phyloP scores from a whole-genome alignment of 2,329 filamentous ascomycete species.

The Bimuria novae-zelandiae region DNA sequence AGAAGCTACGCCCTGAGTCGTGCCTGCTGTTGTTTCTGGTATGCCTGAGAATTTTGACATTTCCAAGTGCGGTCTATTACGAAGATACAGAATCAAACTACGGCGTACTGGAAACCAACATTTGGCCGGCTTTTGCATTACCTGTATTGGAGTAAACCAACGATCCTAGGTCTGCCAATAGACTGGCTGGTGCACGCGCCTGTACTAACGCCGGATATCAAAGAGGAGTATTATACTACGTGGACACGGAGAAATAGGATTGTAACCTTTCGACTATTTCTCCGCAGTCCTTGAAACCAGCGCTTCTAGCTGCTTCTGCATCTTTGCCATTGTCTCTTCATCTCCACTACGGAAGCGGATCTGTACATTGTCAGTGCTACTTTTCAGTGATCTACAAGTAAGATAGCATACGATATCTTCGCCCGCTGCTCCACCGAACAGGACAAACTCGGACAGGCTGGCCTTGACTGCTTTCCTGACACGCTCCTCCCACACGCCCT shows the following conservation, averaged over 20 bases:
- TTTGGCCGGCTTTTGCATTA: too few relatives aligned
- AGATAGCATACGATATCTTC: constrained; percentile 69
- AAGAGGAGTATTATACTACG: constrained; percentile 5
- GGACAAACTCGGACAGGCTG: constrained; percentile 76
- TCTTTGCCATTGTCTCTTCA: constrained; percentile 36
- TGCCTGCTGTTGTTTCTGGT: too few relatives aligned
- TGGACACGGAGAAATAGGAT: not conserved
- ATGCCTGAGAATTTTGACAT: not conserved
- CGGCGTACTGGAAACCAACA: too few relatives aligned
- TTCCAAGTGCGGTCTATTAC: too few relatives aligned
- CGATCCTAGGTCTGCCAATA: too few relatives aligned
- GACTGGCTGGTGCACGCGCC: not conserved
- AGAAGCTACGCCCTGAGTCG: not conserved
- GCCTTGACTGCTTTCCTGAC: constrained; percentile 77
- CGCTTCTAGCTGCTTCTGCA: constrained; percentile 35
- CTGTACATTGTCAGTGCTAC: constrained; percentile 25
- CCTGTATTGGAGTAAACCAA: too few relatives aligned
- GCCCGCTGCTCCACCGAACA: constrained; percentile 69
- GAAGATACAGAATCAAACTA: too few relatives aligned
- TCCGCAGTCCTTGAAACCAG: constrained; percentile 20
- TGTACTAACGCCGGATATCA: not conserved
- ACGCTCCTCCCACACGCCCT: constrained; percentile 92
- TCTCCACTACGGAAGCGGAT: constrained; percentile 46
- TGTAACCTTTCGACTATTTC: not conserved
- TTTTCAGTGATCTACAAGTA: not conserved